Percentiles rank a stretch among this genome's conserved stretches.
These are phyloP conservation scores for Calocera viscosa DNA, from an alignment of 768 basidiomycete species.

Conservation along the genomic window DNA sequence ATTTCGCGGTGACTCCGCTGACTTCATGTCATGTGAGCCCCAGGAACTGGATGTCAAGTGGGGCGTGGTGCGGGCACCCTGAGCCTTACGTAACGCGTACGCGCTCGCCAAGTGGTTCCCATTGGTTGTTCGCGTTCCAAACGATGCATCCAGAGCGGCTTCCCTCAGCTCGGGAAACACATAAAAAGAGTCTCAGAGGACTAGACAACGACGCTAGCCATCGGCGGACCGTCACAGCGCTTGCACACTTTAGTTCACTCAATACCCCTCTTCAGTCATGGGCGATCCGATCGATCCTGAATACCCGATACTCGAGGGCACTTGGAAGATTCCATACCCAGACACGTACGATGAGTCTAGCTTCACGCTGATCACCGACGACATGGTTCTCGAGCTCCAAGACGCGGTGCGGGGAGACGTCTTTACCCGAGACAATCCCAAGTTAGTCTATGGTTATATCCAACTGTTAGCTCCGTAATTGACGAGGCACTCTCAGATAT, in stretches of 20 bases:
- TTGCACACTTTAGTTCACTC: not conserved
- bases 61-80: not conserved
- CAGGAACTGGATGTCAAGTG: no score
- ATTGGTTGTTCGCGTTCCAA: no score
- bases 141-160: not conserved
- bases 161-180: not conserved
- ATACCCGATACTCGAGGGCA: not conserved
- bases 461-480: not conserved
- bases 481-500: not conserved
- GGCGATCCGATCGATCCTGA: not conserved
- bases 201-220: not conserved
- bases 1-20: not conserved
- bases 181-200: not conserved
- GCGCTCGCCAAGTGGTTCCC: not conserved
- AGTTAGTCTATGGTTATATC: not conserved
- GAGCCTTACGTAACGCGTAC: not conserved
- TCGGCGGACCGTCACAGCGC: not conserved
- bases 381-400: constrained; percentile 1
- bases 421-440: not conserved
- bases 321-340: not conserved
- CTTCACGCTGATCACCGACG: not conserved
- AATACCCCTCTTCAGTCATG: not conserved
- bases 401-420: not conserved
- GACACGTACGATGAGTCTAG: constrained; percentile 2
- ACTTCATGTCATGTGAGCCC: not conserved